These are phyloP conservation scores for Ascochyta clinopodiicola DNA, from an alignment of 2,329 filamentous ascomycete genomes.

Conservation along the genomic window DNA sequence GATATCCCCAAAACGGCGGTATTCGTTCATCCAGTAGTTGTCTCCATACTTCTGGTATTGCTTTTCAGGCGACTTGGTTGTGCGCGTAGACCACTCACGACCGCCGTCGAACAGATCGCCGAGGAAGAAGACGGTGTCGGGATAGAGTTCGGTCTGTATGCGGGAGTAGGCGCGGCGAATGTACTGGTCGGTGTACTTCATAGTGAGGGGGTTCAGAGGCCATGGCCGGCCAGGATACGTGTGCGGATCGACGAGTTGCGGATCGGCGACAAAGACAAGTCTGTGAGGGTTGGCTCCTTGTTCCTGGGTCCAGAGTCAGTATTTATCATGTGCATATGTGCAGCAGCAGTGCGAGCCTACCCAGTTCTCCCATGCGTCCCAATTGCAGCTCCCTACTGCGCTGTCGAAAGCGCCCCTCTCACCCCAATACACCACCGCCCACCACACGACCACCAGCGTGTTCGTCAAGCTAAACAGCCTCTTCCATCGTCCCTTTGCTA, in stretches of 20 bases:
- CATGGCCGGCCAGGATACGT: constrained; percentile 88
- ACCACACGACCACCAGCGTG: constrained; percentile 74
- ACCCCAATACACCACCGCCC: constrained; percentile 80
- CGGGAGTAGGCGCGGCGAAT: constrained; percentile 81
- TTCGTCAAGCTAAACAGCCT: constrained; percentile 38
- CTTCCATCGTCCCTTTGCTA: constrained; percentile 22
- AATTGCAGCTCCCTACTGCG: constrained; percentile 74
- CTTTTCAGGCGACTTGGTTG: constrained; percentile 61
- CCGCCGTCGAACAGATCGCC: constrained; percentile 96
- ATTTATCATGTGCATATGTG: not conserved
- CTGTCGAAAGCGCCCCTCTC: constrained; percentile 79
- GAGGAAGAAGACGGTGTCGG: constrained; percentile 87
- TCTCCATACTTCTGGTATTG: constrained; percentile 80
- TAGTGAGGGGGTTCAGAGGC: constrained; percentile 71
- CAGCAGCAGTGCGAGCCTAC: constrained; percentile 56
- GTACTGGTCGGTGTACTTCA: constrained; percentile 86
- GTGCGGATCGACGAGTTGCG: constrained; percentile 90
- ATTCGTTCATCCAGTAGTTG: constrained; percentile 85
- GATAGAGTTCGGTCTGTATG: constrained; percentile 76
- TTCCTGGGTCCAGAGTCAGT: constrained; percentile 63
- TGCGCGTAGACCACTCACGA: constrained; percentile 84
- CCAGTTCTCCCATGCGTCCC: constrained; percentile 93
- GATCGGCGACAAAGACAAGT: constrained; percentile 84
- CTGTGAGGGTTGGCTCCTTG: constrained; percentile 79
- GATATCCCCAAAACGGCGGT: constrained; percentile 81